Evolutionary conservation across 1,139 yeast species (phyloP).

Genomic region (Suhomyces ambrosiae): DNA sequence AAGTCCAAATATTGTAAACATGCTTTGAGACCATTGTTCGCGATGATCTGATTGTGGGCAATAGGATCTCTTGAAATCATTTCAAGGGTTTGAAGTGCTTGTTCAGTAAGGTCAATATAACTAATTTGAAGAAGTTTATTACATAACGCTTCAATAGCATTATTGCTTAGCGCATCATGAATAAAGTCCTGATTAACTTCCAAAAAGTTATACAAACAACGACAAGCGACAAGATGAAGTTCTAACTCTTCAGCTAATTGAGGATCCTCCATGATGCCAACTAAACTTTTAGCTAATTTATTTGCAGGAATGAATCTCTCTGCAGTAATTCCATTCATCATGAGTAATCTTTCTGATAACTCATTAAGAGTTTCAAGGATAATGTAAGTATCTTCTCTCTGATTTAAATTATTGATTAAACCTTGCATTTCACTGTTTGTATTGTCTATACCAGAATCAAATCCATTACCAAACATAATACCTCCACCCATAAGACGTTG

Average conservation of each 20-base stretch:
- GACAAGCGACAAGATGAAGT: constrained; percentile 77
- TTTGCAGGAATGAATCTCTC: constrained; percentile 68
- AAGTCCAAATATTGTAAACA: constrained; percentile 81
- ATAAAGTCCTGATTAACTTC: constrained; percentile 75
- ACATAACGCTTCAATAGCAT: constrained; percentile 69
- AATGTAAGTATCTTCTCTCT: constrained; percentile 49
- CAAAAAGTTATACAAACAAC: constrained; percentile 79
- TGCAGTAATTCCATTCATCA: constrained; percentile 67
- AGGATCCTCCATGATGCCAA: constrained; percentile 62
- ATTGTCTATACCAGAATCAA: constrained; percentile 16
- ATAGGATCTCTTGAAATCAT: constrained; percentile 62
- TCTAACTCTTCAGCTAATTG: constrained; percentile 68
- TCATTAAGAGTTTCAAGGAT: constrained; percentile 63
- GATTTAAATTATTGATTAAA: constrained; percentile 44
- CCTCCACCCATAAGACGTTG: constrained; percentile 42
- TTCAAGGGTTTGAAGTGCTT: constrained; percentile 78
- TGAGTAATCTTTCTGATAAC: constrained; percentile 60
- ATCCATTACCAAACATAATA: constrained; percentile 33
- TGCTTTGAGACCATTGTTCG: constrained; percentile 64
- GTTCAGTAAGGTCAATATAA: constrained; percentile 91
- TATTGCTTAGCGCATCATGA: constrained; percentile 63
- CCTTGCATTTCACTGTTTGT: constrained; percentile 36
- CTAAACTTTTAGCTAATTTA: constrained; percentile 56
- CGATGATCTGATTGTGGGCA: constrained; percentile 48
- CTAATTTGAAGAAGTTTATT: constrained; percentile 71